These are phyloP conservation scores for Termitomyces sp. DNA, from an alignment of 768 basidiomycete species.

Conservation along the genomic window DNA sequence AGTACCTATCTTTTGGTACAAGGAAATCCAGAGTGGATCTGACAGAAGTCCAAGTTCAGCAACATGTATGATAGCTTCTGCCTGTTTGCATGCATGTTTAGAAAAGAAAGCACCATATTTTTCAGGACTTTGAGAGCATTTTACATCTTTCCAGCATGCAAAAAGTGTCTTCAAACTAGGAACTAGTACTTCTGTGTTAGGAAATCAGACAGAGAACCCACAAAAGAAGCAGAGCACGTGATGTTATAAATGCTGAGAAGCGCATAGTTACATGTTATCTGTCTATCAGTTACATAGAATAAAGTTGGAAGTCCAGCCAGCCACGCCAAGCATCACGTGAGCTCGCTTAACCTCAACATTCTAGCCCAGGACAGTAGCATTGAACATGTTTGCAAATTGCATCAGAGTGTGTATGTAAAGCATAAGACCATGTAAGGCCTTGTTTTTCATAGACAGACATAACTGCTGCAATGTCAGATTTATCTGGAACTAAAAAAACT, in stretches of 20 bases:
- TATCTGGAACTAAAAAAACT: not conserved
- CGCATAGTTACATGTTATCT: too few species aligned
- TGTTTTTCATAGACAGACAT: not conserved
- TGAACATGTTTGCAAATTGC: not conserved
- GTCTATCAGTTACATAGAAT: too few species aligned
- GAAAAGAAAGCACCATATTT: not conserved
- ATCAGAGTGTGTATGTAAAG: not conserved
- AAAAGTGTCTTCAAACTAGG: not conserved
- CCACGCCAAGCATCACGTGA: too few species aligned
- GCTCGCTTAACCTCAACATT: too few species aligned
- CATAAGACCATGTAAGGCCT: not conserved
- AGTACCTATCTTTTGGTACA: not conserved
- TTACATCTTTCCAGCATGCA: not conserved
- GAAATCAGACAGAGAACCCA: too few species aligned
- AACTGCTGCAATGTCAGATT: not conserved
- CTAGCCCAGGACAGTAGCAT: not conserved
- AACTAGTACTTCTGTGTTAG: not conserved
- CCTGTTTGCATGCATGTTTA: not conserved
- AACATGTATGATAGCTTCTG: not conserved
- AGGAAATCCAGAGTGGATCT: too few species aligned
- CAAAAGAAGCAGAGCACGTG: too few species aligned
- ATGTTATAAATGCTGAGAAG: too few species aligned
- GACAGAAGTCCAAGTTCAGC: not conserved
- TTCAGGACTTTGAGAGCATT: too few species aligned
- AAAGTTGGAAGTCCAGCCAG: too few species aligned